Base-by-base conservation (phyloP, 1,284 basidiomycete genomes). In the Ceratobasidium theobromae region DNA sequence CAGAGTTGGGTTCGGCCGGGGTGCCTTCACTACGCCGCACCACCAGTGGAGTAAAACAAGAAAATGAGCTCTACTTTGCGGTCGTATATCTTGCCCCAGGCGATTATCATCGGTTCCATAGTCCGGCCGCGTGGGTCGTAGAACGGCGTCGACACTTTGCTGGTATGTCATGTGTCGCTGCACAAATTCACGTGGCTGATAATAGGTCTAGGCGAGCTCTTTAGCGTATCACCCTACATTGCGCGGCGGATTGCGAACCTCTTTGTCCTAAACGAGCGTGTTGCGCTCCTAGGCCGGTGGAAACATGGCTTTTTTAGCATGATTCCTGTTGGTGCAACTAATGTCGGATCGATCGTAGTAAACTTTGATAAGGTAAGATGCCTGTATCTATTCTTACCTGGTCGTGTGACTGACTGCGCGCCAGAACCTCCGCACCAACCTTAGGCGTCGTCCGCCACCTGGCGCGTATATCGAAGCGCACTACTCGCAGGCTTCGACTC, bases 71-170 rank as follows among this genome's bases (percentile, higher is more conserved):
- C 40, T 96, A 87, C 79, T 99, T 98, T 77, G 81, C 89, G 49
- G 96, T 99, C 72, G 89, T 99, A 71, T 99, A 99, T 79, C 89
- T 99, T 64, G 96, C 96, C 0, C 96, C 96, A 0, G 97, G 97
- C 0, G 97, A 99, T 77, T 99, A 99, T 76, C 96, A 99, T 75
- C 87, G 95, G 40, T 99, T 98, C 84, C 96, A 99, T 78, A 91
- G 88, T 69, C 95, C 97, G 0, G 87, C 93, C 1, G 88, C 91
- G 3, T 98, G 96, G 97, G 94, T 99, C 5, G 97, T 98, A 23
- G 95, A 99, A 80, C 89, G 92, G 72, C 81, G 96, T 65, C 80
- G 96, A 30, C 96, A 99, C 76, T 99, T 99, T 75, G 87, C 93
- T 41, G 95, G 95, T 82, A 48, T 28, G 82, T 75, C 25, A 18